These are phyloP conservation scores for Scutellaria barbata DNA, from an alignment of 257 asterid genomes.

Conservation along the genomic window DNA sequence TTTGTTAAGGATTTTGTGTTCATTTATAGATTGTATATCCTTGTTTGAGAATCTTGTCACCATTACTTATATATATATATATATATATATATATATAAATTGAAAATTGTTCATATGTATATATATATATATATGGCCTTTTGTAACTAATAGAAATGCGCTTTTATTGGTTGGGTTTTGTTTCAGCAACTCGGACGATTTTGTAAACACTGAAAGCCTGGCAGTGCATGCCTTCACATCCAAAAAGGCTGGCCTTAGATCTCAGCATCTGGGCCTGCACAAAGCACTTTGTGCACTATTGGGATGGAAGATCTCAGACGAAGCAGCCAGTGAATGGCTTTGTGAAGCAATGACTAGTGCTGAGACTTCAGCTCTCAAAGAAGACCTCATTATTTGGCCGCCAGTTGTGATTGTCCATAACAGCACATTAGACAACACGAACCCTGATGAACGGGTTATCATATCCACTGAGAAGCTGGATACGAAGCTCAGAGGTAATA, in stretches of 20 bases:
- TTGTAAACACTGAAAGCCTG: constrained; percentile 58
- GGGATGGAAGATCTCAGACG: constrained; percentile 66
- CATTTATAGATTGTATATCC: neutral
- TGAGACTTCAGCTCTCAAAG: constrained; percentile 51
- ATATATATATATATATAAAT: constrained; percentile 5
- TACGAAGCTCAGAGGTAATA: constrained; percentile 58
- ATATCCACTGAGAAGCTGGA: constrained; percentile 60
- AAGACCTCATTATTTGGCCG: constrained; percentile 80
- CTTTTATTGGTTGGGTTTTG: constrained; percentile 25
- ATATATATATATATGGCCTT: constrained; percentile 8
- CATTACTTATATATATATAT: neutral
- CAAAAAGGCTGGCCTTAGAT: constrained; percentile 49
- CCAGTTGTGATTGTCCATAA: constrained; percentile 68
- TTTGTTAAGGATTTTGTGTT: constrained; percentile 2
- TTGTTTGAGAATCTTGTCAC: constrained; percentile 16
- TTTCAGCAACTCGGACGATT: constrained; percentile 64
- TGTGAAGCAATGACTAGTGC: constrained; percentile 47
- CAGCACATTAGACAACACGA: constrained; percentile 46
- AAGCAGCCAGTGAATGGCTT: constrained; percentile 50
- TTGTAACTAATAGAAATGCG: constrained; percentile 13
- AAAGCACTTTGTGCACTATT: constrained; percentile 67
- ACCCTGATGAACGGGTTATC: constrained; percentile 50
- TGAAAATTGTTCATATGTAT: neutral
- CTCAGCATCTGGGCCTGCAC: constrained; percentile 79
- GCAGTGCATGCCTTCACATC: constrained; percentile 66